A percentile compares a stretch with the other conserved stretches of the same genome.
These are phyloP conservation scores for Flaveria trinervia DNA, from an alignment of 129 eudicot genomes.

Conservation along the genomic window DNA sequence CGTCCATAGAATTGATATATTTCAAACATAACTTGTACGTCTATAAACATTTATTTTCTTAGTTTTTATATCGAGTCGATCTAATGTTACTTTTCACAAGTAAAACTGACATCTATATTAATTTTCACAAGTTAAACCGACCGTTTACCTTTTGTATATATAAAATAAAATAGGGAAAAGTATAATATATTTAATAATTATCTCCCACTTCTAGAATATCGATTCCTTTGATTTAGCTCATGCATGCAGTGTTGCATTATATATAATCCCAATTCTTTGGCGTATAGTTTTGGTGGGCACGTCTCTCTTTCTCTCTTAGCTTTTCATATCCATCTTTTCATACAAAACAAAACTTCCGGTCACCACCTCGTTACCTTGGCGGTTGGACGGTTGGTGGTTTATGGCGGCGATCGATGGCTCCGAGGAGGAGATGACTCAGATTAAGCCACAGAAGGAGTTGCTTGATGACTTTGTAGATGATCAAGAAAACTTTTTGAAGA, in stretches of 20 bases:
- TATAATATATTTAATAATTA: neutral
- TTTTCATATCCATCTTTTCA: neutral
- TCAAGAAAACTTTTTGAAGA: constrained; percentile 23
- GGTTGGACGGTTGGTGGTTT: neutral
- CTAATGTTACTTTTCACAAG: no score
- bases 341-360: constrained; percentile 1
- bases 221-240: constrained; percentile 22
- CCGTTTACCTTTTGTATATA: no score
- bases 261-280: constrained; percentile 22
- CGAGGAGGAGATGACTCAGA: neutral
- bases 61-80: no score
- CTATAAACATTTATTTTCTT: no score
- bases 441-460: constrained; percentile 11
- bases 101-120: no score
- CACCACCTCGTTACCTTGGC: constrained; percentile 21
- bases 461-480: constrained; percentile 26
- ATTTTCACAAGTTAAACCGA: no score
- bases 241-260: constrained; percentile 35
- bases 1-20: no score
- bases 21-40: no score
- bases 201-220: constrained; percentile 2
- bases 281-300: neutral
- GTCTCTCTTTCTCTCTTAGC: constrained; percentile 24
- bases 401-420: constrained; percentile 1
- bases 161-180: no score